A percentile compares a stretch with the other conserved stretches of the same genome.
These are phyloP conservation scores for Rusavskia elegans DNA, from an alignment of 495 filamentous ascomycete species.

Conservation along the genomic window DNA sequence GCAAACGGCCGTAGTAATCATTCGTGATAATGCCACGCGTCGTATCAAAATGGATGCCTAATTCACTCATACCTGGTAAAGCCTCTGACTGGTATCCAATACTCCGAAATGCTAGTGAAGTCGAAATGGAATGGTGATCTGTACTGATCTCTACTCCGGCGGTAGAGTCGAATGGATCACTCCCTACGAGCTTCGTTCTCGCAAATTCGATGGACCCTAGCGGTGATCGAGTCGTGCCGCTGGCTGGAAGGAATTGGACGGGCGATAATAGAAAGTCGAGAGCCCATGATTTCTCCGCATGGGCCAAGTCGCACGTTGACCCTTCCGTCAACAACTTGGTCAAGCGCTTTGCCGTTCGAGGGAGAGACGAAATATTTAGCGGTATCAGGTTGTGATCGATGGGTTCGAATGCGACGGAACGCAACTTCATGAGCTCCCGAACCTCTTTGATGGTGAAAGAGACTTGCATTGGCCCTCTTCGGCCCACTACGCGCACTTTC, in stretches of 20 bases:
- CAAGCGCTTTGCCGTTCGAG: slow-evolving; percentile 57
- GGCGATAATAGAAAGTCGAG: slow-evolving; percentile 72
- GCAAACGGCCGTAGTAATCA: slow-evolving; percentile 63
- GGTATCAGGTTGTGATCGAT: slow-evolving; percentile 50
- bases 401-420: slow-evolving; percentile 52
- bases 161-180: slow-evolving; percentile 29
- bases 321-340: slow-evolving; percentile 68
- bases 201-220: slow-evolving; percentile 51
- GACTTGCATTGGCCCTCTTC: slow-evolving; percentile 79
- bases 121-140: slow-evolving; percentile 27
- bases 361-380: slow-evolving; percentile 39
- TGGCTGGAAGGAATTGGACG: slow-evolving; percentile 41
- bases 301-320: slow-evolving; percentile 30
- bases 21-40: slow-evolving; percentile 65
- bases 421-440: slow-evolving; percentile 72
- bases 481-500: slow-evolving; percentile 67
- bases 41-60: slow-evolving; percentile 66
- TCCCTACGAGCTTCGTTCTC: slow-evolving; percentile 36
- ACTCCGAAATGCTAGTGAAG: slow-evolving; percentile 66
- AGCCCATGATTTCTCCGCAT: slow-evolving; percentile 56
- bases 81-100: slow-evolving; percentile 81
- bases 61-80: slow-evolving; percentile 56
- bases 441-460: slow-evolving; percentile 90
- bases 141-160: slow-evolving; percentile 37
- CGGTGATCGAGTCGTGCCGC: slow-evolving; percentile 20